Base-by-base conservation (phyloP, 73 alveolate genomes). In the Effrenium voratum region DNA sequence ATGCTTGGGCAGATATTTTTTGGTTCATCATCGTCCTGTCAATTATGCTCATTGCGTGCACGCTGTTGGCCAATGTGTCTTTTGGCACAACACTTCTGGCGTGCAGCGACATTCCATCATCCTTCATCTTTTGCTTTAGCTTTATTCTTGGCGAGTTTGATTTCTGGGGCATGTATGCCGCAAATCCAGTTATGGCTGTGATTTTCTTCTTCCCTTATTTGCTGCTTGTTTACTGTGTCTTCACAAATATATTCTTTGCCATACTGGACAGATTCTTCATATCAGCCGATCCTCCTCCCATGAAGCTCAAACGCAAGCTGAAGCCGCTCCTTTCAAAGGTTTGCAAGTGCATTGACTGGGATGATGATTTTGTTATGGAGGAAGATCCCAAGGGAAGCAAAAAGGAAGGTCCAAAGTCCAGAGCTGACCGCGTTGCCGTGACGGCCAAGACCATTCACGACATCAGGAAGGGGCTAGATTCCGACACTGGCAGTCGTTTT, bases 201-300 rank as follows among this genome's bases (percentile, higher is more conserved):
- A 43, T 90, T 45, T 90, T 90, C 96, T 90, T 90, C 52, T 90
- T 90, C 60, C 96, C 96, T 8, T 90, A 90, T 40, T 55, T 90
- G 59, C 63, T 90, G 30, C 86, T 90, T 13, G 96, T 90, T n/a
- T 90, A 90, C 55, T 90, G 96, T 41, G 96, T 90, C 36, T 90
- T 90, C 43, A 90, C 96, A n/a, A 90, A 90, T 55, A 90, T 90
- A 72, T 90, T 90, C 96, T 90, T 90, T 68, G 96, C 96, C 6
- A 90, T 90, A 34, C 73, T 90, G 46, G 96, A 90, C 75, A 34
- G 96, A 41, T 90, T 90, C 73, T 90, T 66, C 19, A 86, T 90
- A 34, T 90, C 96, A 34, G 96, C 96, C 32, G 96, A 90, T 76
- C 96, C 96, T 34, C 96, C 96, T 16, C 96, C 96, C 59, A 90